These are phyloP conservation scores for Aspergillus fumigatus DNA, from an alignment of 2,329 filamentous ascomycete species.

Conservation along the genomic window DNA sequence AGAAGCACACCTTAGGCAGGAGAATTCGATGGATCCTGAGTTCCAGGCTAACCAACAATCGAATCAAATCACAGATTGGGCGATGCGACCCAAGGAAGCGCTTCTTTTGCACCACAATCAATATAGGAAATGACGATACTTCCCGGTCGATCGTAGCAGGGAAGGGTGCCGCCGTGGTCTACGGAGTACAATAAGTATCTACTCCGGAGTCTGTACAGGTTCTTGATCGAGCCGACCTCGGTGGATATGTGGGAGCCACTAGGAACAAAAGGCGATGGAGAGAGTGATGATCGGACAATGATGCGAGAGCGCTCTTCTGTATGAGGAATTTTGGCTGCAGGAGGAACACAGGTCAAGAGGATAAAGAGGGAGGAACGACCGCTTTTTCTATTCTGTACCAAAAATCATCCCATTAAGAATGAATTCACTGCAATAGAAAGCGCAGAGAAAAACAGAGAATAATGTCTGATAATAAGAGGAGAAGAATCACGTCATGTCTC, in stretches of 20 bases:
- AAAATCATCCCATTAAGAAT: too few relatives aligned
- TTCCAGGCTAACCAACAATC: not conserved
- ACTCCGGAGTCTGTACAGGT: not conserved
- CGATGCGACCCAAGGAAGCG: constrained; percentile 1
- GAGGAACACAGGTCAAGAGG: too few relatives aligned
- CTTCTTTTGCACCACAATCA: constrained; percentile 4
- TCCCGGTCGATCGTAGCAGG: constrained; percentile 12
- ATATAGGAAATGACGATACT: constrained; percentile 1
- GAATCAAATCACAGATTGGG: not conserved
- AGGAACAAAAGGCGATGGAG: not conserved
- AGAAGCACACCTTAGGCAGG: not conserved
- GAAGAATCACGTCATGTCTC: constrained; percentile 8
- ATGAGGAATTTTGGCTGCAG: not conserved
- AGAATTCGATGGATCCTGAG: not conserved
- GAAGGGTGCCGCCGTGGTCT: constrained; percentile 4
- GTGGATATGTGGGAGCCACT: not conserved
- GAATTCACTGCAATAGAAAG: not conserved
- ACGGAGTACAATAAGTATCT: not conserved
- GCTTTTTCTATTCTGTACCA: too few relatives aligned
- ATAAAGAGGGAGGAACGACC: not conserved
- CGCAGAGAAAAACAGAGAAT: not conserved
- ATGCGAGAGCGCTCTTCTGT: not conserved
- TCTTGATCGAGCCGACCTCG: not conserved
- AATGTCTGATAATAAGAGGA: not conserved
- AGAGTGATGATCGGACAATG: not conserved